Base-by-base conservation (phyloP, 768 basidiomycete species). In the Agrocybe pediades region DNA sequence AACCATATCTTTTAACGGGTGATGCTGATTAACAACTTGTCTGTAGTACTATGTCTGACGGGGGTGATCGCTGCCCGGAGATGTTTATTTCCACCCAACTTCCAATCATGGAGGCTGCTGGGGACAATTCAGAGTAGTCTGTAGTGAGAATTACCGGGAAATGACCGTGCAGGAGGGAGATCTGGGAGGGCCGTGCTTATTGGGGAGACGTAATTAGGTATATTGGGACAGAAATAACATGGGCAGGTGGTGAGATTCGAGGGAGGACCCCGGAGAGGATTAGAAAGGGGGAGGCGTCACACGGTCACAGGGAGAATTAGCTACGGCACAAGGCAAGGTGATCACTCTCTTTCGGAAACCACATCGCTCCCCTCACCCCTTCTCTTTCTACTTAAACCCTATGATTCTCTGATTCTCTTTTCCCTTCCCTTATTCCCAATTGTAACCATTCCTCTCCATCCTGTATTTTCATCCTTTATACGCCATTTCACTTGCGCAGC, bases 391-490 rank as follows among this genome's bases (percentile, higher is more conserved):
- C 46, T 54, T 48, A 47, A 46, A 21, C 16, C 19, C 25, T 8
- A 49, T 55, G 52, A 29, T 55, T 36, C 11, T 15, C 33, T 36
- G 33, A 36, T n/a, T n/a, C 47, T 44, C 50, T 29, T 48, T 17
- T 49, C 43, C 46, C 54, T 39, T 46, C 48, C 48, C 54, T 41
- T 53, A 36, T 47, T 51, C 54, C 30, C 44, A 54, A 50, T 53
- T 57, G 47, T 56, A 61, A 60, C 51, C 46, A 51, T 56, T 42
- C 53, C 47, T 30, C 48, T 54, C 33, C 25, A 26, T 41, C 21
- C 43, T 51, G 49, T 57, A 41, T 46, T 53, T 53, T 21, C 53
- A 57, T 54, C 57, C 65, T 56, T 49, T 25, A 27, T 54, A 39
- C 21, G 9, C 3, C 39, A 41, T 41, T 41, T 41, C 49, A 41